These are phyloP conservation scores for Neoscytalidium dimidiatum DNA, from an alignment of 2,329 filamentous ascomycete genomes.

Conservation along the genomic window DNA sequence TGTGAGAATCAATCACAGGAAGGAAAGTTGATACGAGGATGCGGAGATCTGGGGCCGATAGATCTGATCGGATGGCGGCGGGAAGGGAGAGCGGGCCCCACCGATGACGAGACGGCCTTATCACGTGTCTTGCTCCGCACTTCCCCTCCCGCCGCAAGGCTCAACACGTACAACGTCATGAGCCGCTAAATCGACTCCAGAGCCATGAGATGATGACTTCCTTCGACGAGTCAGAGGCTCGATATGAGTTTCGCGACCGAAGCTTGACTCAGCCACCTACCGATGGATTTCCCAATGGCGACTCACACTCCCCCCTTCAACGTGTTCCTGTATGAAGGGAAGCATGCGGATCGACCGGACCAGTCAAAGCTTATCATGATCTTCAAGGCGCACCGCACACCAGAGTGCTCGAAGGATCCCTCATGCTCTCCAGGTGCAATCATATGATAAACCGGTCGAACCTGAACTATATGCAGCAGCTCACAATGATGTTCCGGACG, in stretches of 20 bases:
- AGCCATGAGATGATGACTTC: neutral
- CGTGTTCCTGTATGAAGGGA: neutral
- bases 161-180: neutral
- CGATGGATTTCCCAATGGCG: neutral
- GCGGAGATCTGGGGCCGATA: neutral
- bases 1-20: neutral
- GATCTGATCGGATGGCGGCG: neutral
- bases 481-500: too few relatives aligned
- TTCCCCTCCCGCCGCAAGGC: neutral
- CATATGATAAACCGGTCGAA: too few relatives aligned
- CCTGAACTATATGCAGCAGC: too few relatives aligned
- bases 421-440: too few relatives aligned
- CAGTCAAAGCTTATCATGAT: neutral
- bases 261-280: neutral
- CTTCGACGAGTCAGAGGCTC: neutral
- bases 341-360: neutral
- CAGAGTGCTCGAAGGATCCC: too few relatives aligned
- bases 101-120: neutral
- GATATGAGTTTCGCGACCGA: neutral
- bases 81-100: neutral
- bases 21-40: neutral
- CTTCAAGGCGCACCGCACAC: too few relatives aligned
- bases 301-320: neutral
- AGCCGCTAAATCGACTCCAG: neutral
- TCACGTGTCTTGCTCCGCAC: neutral